Conservation (phyloP, 495 filamentous ascomycete genomes). For the Neurospora africana region DNA sequence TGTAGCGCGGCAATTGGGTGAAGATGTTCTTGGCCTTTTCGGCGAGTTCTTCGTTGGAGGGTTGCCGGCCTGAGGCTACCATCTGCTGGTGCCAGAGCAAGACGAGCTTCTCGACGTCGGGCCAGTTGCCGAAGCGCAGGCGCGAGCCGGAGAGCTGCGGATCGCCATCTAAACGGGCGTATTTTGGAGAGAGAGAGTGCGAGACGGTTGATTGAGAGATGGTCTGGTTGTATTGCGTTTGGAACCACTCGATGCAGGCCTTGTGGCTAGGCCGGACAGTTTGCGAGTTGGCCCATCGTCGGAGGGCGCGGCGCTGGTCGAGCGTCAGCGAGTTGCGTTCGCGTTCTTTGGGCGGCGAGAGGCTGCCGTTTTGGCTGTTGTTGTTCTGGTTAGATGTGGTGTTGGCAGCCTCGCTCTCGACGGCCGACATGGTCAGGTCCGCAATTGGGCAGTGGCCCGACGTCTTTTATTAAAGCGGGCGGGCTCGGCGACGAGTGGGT, state of each 20-base stretch:
- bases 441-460: background rate
- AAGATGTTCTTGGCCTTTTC: conserved; percentile 43
- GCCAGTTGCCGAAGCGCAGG: conserved; percentile 44
- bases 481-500: background rate
- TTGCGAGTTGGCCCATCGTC: conserved; percentile 40
- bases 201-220: conserved; percentile 44
- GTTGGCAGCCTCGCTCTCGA: background rate
- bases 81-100: conserved; percentile 40
- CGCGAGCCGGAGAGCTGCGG: conserved; percentile 40
- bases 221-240: conserved; percentile 37
- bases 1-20: conserved; percentile 37
- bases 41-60: conserved; percentile 41
- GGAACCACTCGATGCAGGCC: conserved; percentile 45
- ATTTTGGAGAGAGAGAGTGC: conserved; percentile 42
- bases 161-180: conserved; percentile 42
- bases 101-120: conserved; percentile 44
- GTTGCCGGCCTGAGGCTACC: conserved; percentile 32
- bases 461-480: background rate
- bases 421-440: background rate
- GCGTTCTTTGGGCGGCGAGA: conserved; percentile 30
- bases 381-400: background rate
- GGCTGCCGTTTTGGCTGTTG: background rate
- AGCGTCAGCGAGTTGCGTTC: conserved; percentile 43
- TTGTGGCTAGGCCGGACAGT: conserved; percentile 38
- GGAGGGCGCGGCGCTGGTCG: conserved; percentile 42